phyloP scores from a whole-genome alignment of 805 yeast genomes.

The Priceomyces carsonii region DNA sequence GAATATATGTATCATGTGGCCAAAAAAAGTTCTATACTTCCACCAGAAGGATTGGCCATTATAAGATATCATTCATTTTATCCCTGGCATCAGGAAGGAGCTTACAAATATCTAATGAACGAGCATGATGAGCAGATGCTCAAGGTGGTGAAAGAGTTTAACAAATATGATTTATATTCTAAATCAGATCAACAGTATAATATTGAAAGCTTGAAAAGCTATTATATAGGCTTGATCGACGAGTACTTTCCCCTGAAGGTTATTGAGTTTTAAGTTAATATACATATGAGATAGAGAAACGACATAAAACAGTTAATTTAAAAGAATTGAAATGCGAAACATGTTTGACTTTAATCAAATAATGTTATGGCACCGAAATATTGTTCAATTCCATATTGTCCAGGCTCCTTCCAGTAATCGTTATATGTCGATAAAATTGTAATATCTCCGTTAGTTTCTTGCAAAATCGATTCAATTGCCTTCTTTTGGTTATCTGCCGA shows the following conservation, averaged over 20 bases:
- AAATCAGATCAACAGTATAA: constrained; percentile 52
- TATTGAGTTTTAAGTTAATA: constrained; percentile 50
- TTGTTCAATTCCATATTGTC: constrained; percentile 83
- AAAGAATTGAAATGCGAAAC: constrained; percentile 2
- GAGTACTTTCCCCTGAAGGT: constrained; percentile 62
- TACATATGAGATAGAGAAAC: too few species aligned
- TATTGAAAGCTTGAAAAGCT: constrained; percentile 53
- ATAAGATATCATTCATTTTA: constrained; percentile 73
- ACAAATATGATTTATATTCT: constrained; percentile 68
- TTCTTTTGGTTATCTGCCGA: constrained; percentile 63
- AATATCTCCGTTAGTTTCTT: constrained; percentile 56
- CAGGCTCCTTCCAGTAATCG: constrained; percentile 87
- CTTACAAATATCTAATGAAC: constrained; percentile 64
- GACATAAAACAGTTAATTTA: too few species aligned
- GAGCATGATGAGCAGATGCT: constrained; percentile 61
- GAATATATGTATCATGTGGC: constrained; percentile 77
- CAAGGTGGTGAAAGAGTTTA: constrained; percentile 64
- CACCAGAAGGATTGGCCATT: constrained; percentile 71
- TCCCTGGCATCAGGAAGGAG: constrained; percentile 75
- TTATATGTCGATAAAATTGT: constrained; percentile 79
- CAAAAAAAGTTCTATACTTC: constrained; percentile 60
- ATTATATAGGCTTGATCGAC: constrained; percentile 62
- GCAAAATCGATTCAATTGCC: constrained; percentile 67
- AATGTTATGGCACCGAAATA: constrained; percentile 68
- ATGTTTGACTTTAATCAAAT: constrained; percentile 16